Base-by-base conservation (phyloP, 495 filamentous ascomycete species). In the Aspergillus sclerotiicarbonarius region DNA sequence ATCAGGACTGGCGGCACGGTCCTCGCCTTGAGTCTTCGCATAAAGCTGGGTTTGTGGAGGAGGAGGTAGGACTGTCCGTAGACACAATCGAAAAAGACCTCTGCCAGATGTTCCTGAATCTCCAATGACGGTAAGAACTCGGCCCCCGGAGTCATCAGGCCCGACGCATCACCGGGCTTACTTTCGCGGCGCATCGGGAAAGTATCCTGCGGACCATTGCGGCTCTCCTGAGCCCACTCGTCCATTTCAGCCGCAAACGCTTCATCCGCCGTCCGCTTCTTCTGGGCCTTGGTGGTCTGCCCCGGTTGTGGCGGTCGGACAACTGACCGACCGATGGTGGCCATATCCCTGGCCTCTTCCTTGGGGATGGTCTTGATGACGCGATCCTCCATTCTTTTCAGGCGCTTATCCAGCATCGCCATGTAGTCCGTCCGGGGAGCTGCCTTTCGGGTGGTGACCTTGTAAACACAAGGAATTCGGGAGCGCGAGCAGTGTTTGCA, bases 341-440 rank as follows among this genome's bases (percentile, higher is more conserved):
- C 68, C 57, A 86, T 80, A 57, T 82, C 78, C 48, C 76, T 74
- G 31, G 78, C 68, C 62, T 94, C 91, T 32, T 91, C 84, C 65
- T 92, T 96, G 6, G 94, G 94, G 16, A 98, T 87, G 53, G 92
- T 87, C 70, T 96, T 97, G 76, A 97, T 95, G 44, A 98, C 92
- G 43, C 93, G 86, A 64, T 98, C 94, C 72, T 98, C 94, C 94
- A 98, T 98, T 52, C 92, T 77, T 76, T 91, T 93, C 56, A 94
- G 70, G 54, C 93, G 79, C 71, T 96, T 95, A 71, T 98, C 94
- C 61, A 98, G 73, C 93, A 96, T 98, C 15, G 93, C 93, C 94
- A 98, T 98, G 71, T 98, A 98, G 71, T 98, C 94, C 15, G 93
- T 96, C 56, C 94, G 82, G 37, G 94, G 93, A n/a, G 92, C 91